Evolutionary conservation across 2,329 filamentous ascomycete genomes (phyloP).

Genomic region (Aureobasidium mangrovei): DNA sequence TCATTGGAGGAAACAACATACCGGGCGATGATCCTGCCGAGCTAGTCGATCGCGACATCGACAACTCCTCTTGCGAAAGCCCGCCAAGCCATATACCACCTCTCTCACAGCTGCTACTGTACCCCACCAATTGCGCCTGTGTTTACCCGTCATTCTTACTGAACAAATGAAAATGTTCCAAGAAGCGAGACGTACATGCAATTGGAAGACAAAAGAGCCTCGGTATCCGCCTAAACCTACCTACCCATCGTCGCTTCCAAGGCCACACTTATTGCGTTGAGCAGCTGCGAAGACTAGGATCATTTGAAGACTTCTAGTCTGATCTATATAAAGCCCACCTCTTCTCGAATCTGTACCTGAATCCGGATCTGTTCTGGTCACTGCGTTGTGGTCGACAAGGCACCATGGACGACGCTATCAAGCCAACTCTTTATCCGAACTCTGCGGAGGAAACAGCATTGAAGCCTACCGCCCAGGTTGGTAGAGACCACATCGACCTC

Average conservation of each 20-base stretch:
- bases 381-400: not conserved
- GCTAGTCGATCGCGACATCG: conserved; percentile 10
- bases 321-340: not conserved
- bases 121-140: not conserved
- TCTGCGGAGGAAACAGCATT: not conserved
- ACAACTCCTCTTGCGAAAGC: not conserved
- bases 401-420: conserved; percentile 11
- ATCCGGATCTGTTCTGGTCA: not conserved
- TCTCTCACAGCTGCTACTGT: not conserved
- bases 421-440: conserved; percentile 3
- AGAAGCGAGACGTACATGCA: not conserved
- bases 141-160: not conserved
- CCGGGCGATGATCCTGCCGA: conserved; percentile 1
- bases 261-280: not conserved
- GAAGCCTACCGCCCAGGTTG: conserved; percentile 6
- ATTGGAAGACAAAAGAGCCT: not conserved
- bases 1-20: conserved; percentile 5
- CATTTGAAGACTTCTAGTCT: too few relatives aligned
- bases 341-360: not conserved
- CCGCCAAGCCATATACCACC: conserved; percentile 2
- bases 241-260: not conserved
- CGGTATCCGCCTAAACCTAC: not conserved
- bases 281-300: too few relatives aligned
- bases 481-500: conserved; percentile 10
- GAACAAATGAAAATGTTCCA: not conserved